Conservation (phyloP, 345 rosid genomes). For the Eucalyptus curtisii region DNA sequence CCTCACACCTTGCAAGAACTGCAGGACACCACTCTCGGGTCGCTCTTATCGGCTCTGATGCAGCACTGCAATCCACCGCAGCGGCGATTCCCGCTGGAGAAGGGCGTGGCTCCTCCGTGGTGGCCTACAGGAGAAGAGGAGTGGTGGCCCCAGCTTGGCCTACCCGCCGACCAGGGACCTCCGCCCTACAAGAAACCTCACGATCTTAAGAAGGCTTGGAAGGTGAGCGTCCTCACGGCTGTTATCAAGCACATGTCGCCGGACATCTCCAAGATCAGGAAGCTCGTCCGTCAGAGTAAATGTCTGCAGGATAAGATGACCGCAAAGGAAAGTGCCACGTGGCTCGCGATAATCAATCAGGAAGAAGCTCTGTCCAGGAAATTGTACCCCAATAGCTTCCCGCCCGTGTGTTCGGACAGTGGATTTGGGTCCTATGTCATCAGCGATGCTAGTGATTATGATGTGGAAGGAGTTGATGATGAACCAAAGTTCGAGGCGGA, state of each 20-base stretch:
- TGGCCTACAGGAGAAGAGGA: constrained; percentile 76
- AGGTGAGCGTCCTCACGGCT: constrained; percentile 66
- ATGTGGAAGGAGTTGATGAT: constrained; percentile 48
- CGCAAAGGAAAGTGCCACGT: constrained; percentile 79
- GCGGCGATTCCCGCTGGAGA: constrained; percentile 76
- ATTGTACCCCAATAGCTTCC: constrained; percentile 52
- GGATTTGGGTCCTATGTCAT: constrained; percentile 44
- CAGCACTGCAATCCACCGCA: constrained; percentile 85
- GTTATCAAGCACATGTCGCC: constrained; percentile 84
- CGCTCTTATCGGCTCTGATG: constrained; percentile 74
- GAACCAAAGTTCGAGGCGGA: constrained; percentile 18
- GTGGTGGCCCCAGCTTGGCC: constrained; percentile 69
- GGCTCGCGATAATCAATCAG: constrained; percentile 64
- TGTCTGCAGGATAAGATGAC: constrained; percentile 93
- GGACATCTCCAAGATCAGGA: constrained; percentile 58
- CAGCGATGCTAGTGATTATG: constrained; percentile 52
- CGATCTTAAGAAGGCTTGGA: constrained; percentile 84
- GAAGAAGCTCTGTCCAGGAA: constrained; percentile 57
- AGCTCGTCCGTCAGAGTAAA: constrained; percentile 77
- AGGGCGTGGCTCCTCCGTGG: constrained; percentile 81
- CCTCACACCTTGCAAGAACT: constrained; percentile 61
- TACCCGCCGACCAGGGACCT: constrained; percentile 50
- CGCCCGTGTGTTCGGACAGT: constrained; percentile 7
- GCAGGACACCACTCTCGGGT: constrained; percentile 80
- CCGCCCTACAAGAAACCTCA: constrained; percentile 84